A percentile compares a stretch with the other conserved stretches of the same genome.
Conservation (phyloP, 768 basidiomycete genomes). For the Paxillus ammoniavirescens region DNA sequence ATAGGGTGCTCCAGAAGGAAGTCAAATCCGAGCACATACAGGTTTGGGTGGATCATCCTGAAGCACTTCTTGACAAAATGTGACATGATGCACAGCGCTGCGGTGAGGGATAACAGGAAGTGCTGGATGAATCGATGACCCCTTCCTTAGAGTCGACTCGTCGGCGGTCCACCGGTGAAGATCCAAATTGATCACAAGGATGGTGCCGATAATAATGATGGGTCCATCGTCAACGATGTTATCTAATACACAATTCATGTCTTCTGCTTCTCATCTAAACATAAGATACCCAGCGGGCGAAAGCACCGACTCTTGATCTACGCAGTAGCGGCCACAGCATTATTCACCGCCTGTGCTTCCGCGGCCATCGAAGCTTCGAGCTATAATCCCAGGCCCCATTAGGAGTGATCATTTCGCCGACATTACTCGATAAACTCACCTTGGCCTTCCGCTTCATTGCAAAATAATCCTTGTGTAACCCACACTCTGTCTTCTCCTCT, state of each 20-base stretch:
- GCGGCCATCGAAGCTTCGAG: constrained; percentile 2
- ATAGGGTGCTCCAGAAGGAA: too few relatives aligned
- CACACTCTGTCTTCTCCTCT: constrained; percentile 89
- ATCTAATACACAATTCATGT: not conserved
- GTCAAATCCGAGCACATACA: too few relatives aligned
- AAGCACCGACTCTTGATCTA: not conserved
- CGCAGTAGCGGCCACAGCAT: not conserved
- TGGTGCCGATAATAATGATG: not conserved
- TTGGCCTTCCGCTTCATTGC: constrained; percentile 62
- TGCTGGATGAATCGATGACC: too few relatives aligned
- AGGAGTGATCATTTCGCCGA: not conserved
- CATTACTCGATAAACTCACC: constrained; percentile 8
- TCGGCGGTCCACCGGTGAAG: not conserved
- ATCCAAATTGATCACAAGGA: too few relatives aligned
- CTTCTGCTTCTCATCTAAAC: not conserved
- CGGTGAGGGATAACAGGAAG: too few relatives aligned
- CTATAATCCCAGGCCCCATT: not conserved
- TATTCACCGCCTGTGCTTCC: not conserved
- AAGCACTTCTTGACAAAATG: too few relatives aligned
- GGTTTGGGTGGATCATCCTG: too few relatives aligned
- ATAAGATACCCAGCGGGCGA: not conserved
- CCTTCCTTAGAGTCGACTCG: too few relatives aligned
- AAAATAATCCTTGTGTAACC: constrained; percentile 90
- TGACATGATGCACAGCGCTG: too few relatives aligned
- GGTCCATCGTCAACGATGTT: not conserved